phyloP scores from a whole-genome alignment of 2,329 filamentous ascomycete genomes.

The Cordyceps tenuipes region DNA sequence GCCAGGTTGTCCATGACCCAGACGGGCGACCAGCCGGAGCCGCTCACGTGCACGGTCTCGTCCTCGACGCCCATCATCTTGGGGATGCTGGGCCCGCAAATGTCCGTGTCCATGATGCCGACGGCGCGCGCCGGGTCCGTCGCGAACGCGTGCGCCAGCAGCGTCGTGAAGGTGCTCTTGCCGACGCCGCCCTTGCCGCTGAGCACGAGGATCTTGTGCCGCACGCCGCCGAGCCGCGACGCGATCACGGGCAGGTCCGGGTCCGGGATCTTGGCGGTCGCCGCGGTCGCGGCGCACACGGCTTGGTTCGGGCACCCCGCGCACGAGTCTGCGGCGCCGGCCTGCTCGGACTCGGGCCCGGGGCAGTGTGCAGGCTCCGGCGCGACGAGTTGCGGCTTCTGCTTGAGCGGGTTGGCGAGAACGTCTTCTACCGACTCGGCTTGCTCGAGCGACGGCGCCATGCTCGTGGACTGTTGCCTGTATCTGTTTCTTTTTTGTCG shows the following conservation, averaged over 20 bases:
- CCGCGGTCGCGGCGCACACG: constrained; percentile 89
- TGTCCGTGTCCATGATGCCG: constrained; percentile 96
- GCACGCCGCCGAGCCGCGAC: constrained; percentile 68
- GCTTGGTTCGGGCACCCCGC: constrained; percentile 91
- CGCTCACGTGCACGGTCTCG: constrained; percentile 88
- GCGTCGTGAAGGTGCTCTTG: constrained; percentile 86
- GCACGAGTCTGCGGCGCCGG: constrained; percentile 71
- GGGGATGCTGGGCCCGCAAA: constrained; percentile 90
- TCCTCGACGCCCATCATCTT: constrained; percentile 98
- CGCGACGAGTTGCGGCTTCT: constrained; percentile 77
- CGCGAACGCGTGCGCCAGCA: constrained; percentile 85
- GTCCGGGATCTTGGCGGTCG: constrained; percentile 89
- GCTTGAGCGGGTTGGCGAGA: constrained; percentile 66
- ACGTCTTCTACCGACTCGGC: constrained; percentile 59
- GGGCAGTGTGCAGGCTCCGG: constrained; percentile 97
- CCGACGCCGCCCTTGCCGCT: constrained; percentile 95
- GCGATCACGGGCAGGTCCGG: constrained; percentile 88
- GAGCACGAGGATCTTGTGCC: constrained; percentile 87
- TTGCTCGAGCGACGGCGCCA: constrained; percentile 77
- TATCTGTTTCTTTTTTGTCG: neutral
- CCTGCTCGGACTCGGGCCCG: constrained; percentile 70
- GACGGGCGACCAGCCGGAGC: constrained; percentile 85
- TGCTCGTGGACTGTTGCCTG: constrained; percentile 26
- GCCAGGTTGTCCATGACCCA: constrained; percentile 92
- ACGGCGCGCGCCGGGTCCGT: constrained; percentile 67